Evolutionary conservation across 371 early-diverging fungal species (phyloP), one percentile per base, ranked within the genome.

Genomic region (Amoeboaphelidium occidentale): DNA sequence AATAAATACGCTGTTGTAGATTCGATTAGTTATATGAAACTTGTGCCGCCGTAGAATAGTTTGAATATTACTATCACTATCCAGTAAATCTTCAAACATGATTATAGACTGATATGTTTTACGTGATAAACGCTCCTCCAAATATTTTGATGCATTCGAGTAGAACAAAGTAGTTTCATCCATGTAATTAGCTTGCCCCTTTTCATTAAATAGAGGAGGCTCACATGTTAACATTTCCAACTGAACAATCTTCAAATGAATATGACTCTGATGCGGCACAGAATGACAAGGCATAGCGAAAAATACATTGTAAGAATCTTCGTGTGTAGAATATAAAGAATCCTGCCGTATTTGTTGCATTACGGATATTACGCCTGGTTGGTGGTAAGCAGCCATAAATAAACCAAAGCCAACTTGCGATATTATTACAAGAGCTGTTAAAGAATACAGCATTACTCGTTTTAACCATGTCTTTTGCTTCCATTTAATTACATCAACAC

Each of bases 271-370:
- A 66, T 72, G 85, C 2, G 92, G 94, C 0, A 92, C 88, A 1
- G 89, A 89, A 59, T 93, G 92, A 51, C 94, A 93, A 1, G 94
- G 92, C 87, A 86, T 91, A 28, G 89, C 53, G 50, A 87, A 79
- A 0, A 76, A 67, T 1, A 81, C 61, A 22, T 64, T 61, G 25
- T 25, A 2, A 2, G 17, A 10, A 4, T 43, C 43, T 13, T 43
- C 23, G 6, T 43, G 43, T n/a, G n/a, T n/a, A n/a, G n/a, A n/a
- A n/a, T n/a, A n/a, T n/a, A n/a, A n/a, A n/a, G n/a, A n/a, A n/a
- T n/a, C n/a, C n/a, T n/a, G n/a, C n/a, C n/a, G n/a, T n/a, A n/a
- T n/a, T n/a, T n/a, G n/a, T n/a, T n/a, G n/a, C n/a, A n/a, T n/a
- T n/a, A n/a, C n/a, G n/a, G n/a, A n/a, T n/a, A n/a, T n/a, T n/a